phyloP scores from a whole-genome alignment of 768 basidiomycete species.

The Termitomyces heimii region DNA sequence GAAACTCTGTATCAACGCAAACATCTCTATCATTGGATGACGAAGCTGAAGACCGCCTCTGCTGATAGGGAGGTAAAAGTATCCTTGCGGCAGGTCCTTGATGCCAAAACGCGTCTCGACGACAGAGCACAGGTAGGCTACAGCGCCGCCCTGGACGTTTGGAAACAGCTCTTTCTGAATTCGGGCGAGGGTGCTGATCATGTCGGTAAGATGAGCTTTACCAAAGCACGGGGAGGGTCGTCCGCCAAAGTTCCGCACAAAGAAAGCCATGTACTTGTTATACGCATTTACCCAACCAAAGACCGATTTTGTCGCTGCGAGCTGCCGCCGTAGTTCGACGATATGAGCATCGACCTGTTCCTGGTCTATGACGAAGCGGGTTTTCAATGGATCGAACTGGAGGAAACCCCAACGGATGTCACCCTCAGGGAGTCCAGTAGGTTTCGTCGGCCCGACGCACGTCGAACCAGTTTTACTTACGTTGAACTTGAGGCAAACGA shows the following conservation, averaged over 20 bases:
- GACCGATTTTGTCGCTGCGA: conserved; percentile 22
- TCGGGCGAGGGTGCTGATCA: conserved; percentile 21
- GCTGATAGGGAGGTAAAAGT: conserved; percentile 9
- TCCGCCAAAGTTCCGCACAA: conserved; percentile 23
- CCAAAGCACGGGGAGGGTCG: conserved; percentile 21
- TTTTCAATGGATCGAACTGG: conserved; percentile 7
- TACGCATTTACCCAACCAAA: conserved; percentile 28
- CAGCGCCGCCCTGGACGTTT: conserved; percentile 12
- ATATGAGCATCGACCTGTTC: conserved; percentile 23
- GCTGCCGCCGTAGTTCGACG: conserved; percentile 24
- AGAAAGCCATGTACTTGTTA: conserved; percentile 28
- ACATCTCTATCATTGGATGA: conserved; percentile 31
- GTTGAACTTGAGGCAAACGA: conserved; percentile 37
- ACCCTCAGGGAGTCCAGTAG: conserved; percentile 12
- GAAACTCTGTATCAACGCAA: conserved; percentile 19
- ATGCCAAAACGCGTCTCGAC: conserved; percentile 13
- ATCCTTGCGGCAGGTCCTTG: background rate
- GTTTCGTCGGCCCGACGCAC: conserved; percentile 21
- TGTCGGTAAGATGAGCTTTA: conserved; percentile 10
- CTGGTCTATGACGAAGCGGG: conserved; percentile 19
- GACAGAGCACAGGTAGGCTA: conserved; percentile 17
- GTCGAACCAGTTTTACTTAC: conserved; percentile 35
- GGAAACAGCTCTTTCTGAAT: conserved; percentile 23
- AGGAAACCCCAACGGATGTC: conserved; percentile 19
- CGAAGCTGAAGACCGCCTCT: conserved; percentile 16